These are phyloP conservation scores for Neonectria hederae DNA, from an alignment of 2,329 filamentous ascomycete genomes.

Conservation along the genomic window DNA sequence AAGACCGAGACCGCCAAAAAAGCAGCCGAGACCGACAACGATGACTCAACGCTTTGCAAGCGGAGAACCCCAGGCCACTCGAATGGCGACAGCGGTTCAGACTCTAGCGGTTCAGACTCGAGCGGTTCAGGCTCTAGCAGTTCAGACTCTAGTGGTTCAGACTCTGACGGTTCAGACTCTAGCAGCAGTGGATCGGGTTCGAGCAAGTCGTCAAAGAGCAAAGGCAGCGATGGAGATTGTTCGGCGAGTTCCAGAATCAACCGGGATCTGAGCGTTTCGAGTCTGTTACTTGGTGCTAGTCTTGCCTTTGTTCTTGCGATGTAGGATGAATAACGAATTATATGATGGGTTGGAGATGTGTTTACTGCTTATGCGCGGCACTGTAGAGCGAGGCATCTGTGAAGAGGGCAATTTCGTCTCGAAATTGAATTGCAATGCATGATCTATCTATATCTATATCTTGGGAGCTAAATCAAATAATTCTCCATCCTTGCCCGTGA, in stretches of 20 bases:
- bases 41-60: slow-evolving; percentile 17
- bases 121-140: background rate
- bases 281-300: slow-evolving; percentile 13
- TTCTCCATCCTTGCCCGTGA: too few species aligned
- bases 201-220: background rate
- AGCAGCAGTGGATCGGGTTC: background rate
- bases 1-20: background rate
- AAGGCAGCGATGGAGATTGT: slow-evolving; percentile 8
- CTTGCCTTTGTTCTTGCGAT: slow-evolving; percentile 16
- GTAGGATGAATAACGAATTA: background rate
- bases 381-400: background rate
- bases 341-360: background rate
- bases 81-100: background rate
- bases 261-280: slow-evolving; percentile 19
- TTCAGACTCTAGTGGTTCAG: background rate
- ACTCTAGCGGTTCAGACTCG: background rate
- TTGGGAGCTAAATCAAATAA: too few species aligned
- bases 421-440: too few species aligned
- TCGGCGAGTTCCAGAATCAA: slow-evolving; percentile 3
- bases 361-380: background rate
- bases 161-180: background rate
- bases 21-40: background rate
- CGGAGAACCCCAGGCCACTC: background rate
- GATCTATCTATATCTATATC: too few species aligned
- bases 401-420: background rate